Evolutionary conservation across 345 rosid species (phyloP), one percentile per base, ranked within the genome.

Genomic region (Cardamine resedifolia): DNA sequence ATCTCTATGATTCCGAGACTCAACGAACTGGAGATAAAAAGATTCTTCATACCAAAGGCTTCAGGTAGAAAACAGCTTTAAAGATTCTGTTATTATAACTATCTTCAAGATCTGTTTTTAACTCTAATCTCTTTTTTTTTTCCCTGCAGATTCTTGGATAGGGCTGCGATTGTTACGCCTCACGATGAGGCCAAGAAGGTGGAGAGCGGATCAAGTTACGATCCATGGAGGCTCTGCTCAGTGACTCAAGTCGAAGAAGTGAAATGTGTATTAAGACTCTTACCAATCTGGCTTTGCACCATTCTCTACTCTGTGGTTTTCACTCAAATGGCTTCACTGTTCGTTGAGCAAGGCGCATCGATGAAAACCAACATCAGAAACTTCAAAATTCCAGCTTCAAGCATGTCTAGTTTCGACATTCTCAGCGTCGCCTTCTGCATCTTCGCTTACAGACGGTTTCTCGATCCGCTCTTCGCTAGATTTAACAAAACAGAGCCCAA

Each of bases 271-370:
- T 57, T 95, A 31, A 87, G 96, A 71, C 85, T 91, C 53, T 81
- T 95, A 47, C 98, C 98, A 16, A 88, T 95, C 15, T 95, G 99
- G 99, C 96, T 91, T 56, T 95, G 99, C 84, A 91, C 99, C 44
- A 91, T 95, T 20, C 78, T 91, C 24, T 95, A 88, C 87, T 95
- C 99, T 0, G 99, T 95, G 1, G 94, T 91, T 45, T 95, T 91
- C 84, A 91, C 99, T 31, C 98, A 95, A 75, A 91, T 95, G 99
- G 99, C 99, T 14, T 95, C 98, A 15, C 85, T 95, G 24, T 95
- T 95, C n/a, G 99, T 95, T 16, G 97, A 86, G 80, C 99, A 95
- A 81, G 99, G 98, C 4, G 99, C 88, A 1, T 90, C 84, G 15
- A 92, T 95, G 99, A 84, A 81, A 58, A 87, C 90, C 12, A 83